Percentiles rank a stretch among this genome's conserved stretches.
Conservation (phyloP, 805 yeast species). For the Metschnikowia sp. region DNA sequence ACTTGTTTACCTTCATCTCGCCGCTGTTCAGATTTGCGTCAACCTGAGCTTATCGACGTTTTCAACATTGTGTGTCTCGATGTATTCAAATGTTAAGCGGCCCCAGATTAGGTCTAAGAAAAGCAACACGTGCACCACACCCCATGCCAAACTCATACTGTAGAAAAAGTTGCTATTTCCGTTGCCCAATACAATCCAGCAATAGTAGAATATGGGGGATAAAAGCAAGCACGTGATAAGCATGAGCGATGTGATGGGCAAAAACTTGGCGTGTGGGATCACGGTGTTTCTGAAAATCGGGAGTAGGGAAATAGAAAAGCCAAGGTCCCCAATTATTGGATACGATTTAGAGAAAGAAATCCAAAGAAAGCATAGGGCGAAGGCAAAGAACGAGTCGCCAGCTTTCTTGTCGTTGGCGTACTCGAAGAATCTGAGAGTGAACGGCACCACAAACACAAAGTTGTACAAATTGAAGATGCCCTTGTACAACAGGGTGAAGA, state of each 20-base stretch:
- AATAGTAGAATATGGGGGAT: conserved; percentile 85
- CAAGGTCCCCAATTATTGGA: conserved; percentile 80
- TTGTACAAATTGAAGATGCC: conserved; percentile 79
- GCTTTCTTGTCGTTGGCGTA: conserved; percentile 17
- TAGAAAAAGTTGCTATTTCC: conserved; percentile 97
- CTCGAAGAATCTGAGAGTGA: conserved; percentile 61
- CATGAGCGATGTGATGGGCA: conserved; percentile 46
- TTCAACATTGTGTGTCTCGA: conserved; percentile 36
- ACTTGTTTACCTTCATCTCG: neutral
- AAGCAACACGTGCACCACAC: conserved; percentile 63
- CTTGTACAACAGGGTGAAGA: conserved; percentile 77
- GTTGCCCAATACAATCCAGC: conserved; percentile 92
- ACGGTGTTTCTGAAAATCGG: conserved; percentile 46
- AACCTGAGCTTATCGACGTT: conserved; percentile 33
- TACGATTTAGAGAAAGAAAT: conserved; percentile 72
- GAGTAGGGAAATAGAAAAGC: conserved; percentile 35
- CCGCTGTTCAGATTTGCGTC: conserved; percentile 42
- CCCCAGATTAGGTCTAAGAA: conserved; percentile 83
- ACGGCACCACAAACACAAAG: conserved; percentile 64
- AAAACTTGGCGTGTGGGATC: conserved; percentile 44
- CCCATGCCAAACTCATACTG: conserved; percentile 83
- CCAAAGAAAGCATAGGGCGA: conserved; percentile 40
- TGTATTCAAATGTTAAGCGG: conserved; percentile 62
- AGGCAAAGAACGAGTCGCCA: conserved; percentile 59
- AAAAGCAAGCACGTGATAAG: conserved; percentile 54